Evolutionary conservation across 2,329 filamentous ascomycete genomes (phyloP), one percentile per base, ranked within the genome.

Genomic region (Colletotrichum sidae): DNA sequence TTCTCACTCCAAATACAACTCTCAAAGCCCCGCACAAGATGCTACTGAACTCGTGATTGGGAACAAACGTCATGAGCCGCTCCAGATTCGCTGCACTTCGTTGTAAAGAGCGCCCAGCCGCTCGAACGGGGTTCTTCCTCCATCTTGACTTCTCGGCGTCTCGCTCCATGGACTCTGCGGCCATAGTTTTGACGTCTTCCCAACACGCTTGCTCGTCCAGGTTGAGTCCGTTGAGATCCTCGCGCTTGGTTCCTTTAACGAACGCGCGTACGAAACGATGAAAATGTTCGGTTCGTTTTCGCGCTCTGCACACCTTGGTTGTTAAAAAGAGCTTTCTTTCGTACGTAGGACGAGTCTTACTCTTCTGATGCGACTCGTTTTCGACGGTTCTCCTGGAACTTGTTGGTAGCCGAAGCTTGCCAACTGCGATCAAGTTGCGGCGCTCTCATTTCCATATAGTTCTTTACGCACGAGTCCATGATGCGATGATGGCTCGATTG

Each of bases 51-150:
- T 56, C 52, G 0, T 39, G 45, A n/a, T 56, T 61, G 2, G 59
- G 52, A 0, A 61, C 15, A 37, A 61, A 56, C 2, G 15, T 37
- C 39, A 61, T 34, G 2, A 61, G 45, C 46, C 55, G 33, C 34
- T 61, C 59, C 12, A 61, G 11, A 7, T 61, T 61, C 1, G 45
- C 50, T 4, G 59, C 59, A 4, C 54, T 51, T n/a, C 33, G 38
- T 35, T 61, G 59, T 3, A 61, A 47, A 3, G 59, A 61, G 4
- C 59, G 52, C 11, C 59, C 59, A 2, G 59, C 59, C 5, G 59
- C 59, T 12, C 52, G 15, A 10, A 56, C 46, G 3, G 52, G 52
- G 17, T 61, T 61, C 2, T 42, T 45, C 4, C 38, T 37, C 59
- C 52, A 45, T 39, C 17, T 51, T 4, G 45, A 44, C 39, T 51